Evolutionary conservation across 305 asterid genomes (phyloP), one percentile per base, ranked within the genome.

Genomic region (Rubia tinctorum): DNA sequence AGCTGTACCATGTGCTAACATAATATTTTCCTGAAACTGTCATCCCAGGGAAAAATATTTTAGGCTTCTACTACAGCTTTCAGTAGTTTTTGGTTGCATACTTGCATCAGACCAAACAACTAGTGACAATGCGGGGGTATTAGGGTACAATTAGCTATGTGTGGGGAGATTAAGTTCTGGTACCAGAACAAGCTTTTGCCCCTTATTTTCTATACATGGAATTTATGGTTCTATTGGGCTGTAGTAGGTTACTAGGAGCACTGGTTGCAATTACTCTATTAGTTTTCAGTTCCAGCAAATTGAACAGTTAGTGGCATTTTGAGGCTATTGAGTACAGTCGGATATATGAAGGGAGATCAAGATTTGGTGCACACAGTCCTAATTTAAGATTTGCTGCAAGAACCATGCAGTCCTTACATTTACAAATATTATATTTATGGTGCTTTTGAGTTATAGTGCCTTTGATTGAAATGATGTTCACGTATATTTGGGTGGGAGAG

Each of bases 211-310:
- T 34, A 4, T 34, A 34, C 39, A 2, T 44, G 2, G 3, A 1
- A 44, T 8, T 51, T 7, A 6, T 51, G 59, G 59, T 51, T 51
- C 59, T 15, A 14, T 51, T 51, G 59, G 8, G 58, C 9, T 18
- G 61, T 18, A 55, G 53, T 47, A 47, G 53, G 53, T 47, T 47
- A 47, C 53, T 13, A 47, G 61, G 25, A 55, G 23, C 12, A 8
- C 27, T 20, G 62, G 20, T 56, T 56, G 62, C 27, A 20, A 56
- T n/a, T 9, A 56, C 27, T 56, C 23, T 56, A 58, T n/a, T 20
- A 58, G 30, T 22, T 59, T 58, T 40, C 25, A 6, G 76, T 61
- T 37, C 62, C 58, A 58, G 39, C 67, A 13, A 70, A 39, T 71
- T 56, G n/a, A 70, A 55, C 34, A 34, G 37, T 42, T 42, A 13